Base-by-base conservation (phyloP, 768 basidiomycete genomes). In the Lactarius quietus region DNA sequence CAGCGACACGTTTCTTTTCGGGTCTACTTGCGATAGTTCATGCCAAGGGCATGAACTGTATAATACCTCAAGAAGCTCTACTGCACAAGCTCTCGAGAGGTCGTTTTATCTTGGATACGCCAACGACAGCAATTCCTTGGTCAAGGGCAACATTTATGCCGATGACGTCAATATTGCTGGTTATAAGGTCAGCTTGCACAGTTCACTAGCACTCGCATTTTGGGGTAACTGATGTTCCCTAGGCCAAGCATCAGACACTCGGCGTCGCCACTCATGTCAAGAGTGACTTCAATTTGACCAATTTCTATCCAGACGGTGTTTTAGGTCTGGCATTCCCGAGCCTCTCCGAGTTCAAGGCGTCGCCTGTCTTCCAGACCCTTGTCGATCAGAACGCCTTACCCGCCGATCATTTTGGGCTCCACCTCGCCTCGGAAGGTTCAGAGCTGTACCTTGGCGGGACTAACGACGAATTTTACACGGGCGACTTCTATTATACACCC, bases 401-500 rank as follows among this genome's bases (percentile, higher is more conserved):
- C 65, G 77, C 26, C 69, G 77, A 54, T 73, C 77, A n/a, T 65
- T 85, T 86, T 64, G 78, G 80, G 33, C 78, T 86, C 69, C 80
- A 82, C 63, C 75, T 86, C 53, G n/a, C n/a, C n/a, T n/a, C n/a
- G n/a, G n/a, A n/a, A n/a, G n/a, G n/a, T n/a, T 36, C 62, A 1
- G 62, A 67, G 35, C 57, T 67, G 10, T 64, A 12, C 20, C 7
- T 67, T 29, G 66, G 66, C 29, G 66, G 66, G 4, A 35, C 48
- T 28, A 59, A 67, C 39, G 10, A 26, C 6, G 8, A 8, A 2
- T 53, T 54, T 9, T n/a, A 43, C 29, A 28, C 6, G 1, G 57
- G 48, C 28, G 33, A 59, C 57, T 67, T 67, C 57, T 56, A 57
- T 48, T 58, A 33, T 39, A 20, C 64, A 17, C 10, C 57, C 3